phyloP scores from a whole-genome alignment of 2,329 filamentous ascomycete species.

The Penicillium palitans region DNA sequence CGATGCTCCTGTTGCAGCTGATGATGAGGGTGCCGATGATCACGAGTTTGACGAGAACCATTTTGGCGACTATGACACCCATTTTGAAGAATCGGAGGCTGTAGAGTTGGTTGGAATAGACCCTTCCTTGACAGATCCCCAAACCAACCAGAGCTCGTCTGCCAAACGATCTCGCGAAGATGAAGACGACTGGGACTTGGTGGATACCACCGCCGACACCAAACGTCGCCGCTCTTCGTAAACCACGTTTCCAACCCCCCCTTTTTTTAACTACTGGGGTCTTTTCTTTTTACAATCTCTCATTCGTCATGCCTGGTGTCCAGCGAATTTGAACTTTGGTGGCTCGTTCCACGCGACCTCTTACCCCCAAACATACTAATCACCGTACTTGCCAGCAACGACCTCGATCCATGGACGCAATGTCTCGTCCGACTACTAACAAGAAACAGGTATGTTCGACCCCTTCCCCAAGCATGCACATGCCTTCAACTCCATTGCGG shows the following conservation, averaged over 20 bases:
- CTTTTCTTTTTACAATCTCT: neutral
- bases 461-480: neutral
- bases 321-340: neutral
- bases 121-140: slow-evolving; percentile 18
- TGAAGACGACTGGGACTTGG: slow-evolving; percentile 36
- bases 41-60: slow-evolving; percentile 35
- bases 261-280: neutral
- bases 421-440: neutral
- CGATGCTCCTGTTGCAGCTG: slow-evolving; percentile 5
- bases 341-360: neutral
- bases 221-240: slow-evolving; percentile 56
- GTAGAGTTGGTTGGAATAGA: slow-evolving; percentile 24
- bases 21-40: slow-evolving; percentile 25
- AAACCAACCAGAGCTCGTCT: slow-evolving; percentile 25
- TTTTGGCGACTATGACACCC: slow-evolving; percentile 42
- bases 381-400: slow-evolving; percentile 10
- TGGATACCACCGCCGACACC: slow-evolving; percentile 42
- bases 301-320: neutral
- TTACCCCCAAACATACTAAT: slow-evolving; percentile 13
- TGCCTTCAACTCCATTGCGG: neutral
- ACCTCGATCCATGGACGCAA: slow-evolving; percentile 3
- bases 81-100: slow-evolving; percentile 32
- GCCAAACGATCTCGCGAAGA: slow-evolving; percentile 39
- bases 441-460: slow-evolving; percentile 11
- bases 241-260: slow-evolving; percentile 3